A percentile compares a stretch with the other conserved stretches of the same genome.
phyloP scores from a whole-genome alignment of 768 basidiomycete genomes.

The Rhodotorula kratochvilovae region DNA sequence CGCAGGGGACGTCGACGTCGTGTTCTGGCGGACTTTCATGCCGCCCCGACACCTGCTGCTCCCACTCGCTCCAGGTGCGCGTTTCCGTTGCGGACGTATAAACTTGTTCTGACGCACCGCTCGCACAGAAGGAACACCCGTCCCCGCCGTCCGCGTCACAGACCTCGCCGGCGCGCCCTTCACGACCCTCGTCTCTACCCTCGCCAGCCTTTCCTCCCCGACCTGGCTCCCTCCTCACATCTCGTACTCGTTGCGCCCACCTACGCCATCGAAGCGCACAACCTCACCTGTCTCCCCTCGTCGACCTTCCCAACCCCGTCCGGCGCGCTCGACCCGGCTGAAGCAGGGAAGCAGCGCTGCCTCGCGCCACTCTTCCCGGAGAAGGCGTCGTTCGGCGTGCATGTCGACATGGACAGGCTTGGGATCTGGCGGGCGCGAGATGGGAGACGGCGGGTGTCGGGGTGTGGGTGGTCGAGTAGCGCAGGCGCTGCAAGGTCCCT shows the following conservation, averaged over 20 bases:
- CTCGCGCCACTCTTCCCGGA: neutral
- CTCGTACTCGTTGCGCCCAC: conserved; percentile 20
- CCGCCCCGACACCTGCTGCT: conserved; percentile 35
- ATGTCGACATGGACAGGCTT: conserved; percentile 36
- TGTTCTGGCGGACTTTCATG: conserved; percentile 41
- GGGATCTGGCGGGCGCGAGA: neutral
- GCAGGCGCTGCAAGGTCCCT: neutral
- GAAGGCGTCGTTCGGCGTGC: conserved; percentile 5
- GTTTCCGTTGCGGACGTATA: no score
- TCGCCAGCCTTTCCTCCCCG: no score
- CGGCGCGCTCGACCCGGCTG: neutral
- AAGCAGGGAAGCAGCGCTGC: neutral
- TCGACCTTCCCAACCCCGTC: neutral
- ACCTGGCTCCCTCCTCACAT: neutral
- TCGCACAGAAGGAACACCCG: neutral
- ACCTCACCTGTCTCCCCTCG: neutral
- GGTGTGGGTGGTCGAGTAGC: conserved; percentile 5
- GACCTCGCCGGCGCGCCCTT: conserved; percentile 24
- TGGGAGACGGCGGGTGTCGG: conserved; percentile 12
- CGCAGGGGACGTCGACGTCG: neutral
- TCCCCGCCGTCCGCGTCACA: neutral
- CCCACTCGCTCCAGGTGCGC: neutral
- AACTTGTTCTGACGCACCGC: neutral
- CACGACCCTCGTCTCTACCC: neutral
- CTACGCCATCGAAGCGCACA: conserved; percentile 10